These are phyloP conservation scores for Juglanconis sp. DNA, from an alignment of 2,329 filamentous ascomycete genomes.

Conservation along the genomic window DNA sequence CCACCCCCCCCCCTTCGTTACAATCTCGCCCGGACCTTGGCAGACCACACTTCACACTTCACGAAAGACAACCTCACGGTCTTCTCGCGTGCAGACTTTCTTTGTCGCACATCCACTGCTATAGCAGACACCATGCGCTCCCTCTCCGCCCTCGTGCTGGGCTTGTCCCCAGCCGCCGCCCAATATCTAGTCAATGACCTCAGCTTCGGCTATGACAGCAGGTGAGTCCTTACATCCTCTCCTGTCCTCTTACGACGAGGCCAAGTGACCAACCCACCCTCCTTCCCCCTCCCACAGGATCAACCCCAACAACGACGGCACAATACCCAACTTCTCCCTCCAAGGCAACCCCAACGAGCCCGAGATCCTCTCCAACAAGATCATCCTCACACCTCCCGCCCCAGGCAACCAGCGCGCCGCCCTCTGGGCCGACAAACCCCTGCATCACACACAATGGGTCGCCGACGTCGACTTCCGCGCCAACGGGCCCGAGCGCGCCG, in stretches of 20 bases:
- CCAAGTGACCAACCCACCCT: too few relatives aligned
- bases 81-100: not conserved
- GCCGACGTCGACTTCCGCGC: constrained; percentile 85
- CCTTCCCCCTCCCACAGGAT: constrained; percentile 44
- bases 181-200: constrained; percentile 69
- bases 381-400: constrained; percentile 85
- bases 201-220: constrained; percentile 71
- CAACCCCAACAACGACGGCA: constrained; percentile 54
- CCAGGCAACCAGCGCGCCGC: constrained; percentile 83
- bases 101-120: not conserved
- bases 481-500: constrained; percentile 77
- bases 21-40: not conserved
- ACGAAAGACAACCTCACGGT: not conserved
- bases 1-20: not conserved
- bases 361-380: constrained; percentile 77
- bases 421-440: constrained; percentile 68
- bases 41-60: not conserved
- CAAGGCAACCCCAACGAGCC: constrained; percentile 53
- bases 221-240: constrained; percentile 37
- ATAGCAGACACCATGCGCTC: constrained; percentile 41
- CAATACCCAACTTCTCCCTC: constrained; percentile 53
- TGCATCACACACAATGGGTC: constrained; percentile 69
- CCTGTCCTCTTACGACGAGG: not conserved
- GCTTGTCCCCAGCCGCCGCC: constrained; percentile 52
- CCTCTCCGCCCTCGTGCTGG: constrained; percentile 35